A percentile compares a stretch with the other conserved stretches of the same genome.
phyloP scores from a whole-genome alignment of 495 filamentous ascomycete species.

The Penicillium salamii region DNA sequence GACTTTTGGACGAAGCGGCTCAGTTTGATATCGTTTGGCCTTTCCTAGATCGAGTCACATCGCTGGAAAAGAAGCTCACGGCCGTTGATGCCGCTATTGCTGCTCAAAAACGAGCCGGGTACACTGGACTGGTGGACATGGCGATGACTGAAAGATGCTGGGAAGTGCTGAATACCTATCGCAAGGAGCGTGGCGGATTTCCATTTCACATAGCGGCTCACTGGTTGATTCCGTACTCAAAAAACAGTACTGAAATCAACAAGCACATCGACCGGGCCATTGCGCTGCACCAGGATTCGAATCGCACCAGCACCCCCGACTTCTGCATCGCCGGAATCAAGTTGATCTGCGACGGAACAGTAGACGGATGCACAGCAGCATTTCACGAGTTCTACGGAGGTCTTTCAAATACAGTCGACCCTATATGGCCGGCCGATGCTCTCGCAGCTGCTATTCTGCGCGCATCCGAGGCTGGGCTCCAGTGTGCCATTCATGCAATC shows the following conservation, averaged over 20 bases:
- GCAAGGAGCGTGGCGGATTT: conserved; percentile 23
- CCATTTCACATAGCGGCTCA: conserved; percentile 54
- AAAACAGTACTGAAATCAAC: conserved; percentile 37
- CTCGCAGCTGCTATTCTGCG: conserved; percentile 5
- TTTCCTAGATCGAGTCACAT: conserved; percentile 48
- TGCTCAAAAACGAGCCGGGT: conserved; percentile 9
- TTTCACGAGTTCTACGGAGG: conserved; percentile 52
- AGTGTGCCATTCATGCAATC: conserved; percentile 63
- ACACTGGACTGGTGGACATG: conserved; percentile 58
- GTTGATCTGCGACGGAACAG: conserved; percentile 57
- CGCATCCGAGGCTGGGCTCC: conserved; percentile 42
- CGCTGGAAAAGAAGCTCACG: conserved; percentile 46
- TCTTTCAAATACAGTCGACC: not conserved
- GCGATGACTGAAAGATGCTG: conserved; percentile 58
- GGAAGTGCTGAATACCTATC: conserved; percentile 46
- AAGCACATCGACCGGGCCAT: conserved; percentile 53
- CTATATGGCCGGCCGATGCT: conserved; percentile 4
- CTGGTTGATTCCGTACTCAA: conserved; percentile 52
- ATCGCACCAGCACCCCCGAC: conserved; percentile 40
- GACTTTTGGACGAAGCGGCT: conserved; percentile 55
- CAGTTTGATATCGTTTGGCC: conserved; percentile 61
- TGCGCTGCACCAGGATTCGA: conserved; percentile 42
- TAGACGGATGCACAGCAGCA: conserved; percentile 58
- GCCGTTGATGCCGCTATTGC: conserved; percentile 31
- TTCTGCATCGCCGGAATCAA: conserved; percentile 57